Conservation (phyloP, 768 basidiomycete species). For the Vararia minispora region DNA sequence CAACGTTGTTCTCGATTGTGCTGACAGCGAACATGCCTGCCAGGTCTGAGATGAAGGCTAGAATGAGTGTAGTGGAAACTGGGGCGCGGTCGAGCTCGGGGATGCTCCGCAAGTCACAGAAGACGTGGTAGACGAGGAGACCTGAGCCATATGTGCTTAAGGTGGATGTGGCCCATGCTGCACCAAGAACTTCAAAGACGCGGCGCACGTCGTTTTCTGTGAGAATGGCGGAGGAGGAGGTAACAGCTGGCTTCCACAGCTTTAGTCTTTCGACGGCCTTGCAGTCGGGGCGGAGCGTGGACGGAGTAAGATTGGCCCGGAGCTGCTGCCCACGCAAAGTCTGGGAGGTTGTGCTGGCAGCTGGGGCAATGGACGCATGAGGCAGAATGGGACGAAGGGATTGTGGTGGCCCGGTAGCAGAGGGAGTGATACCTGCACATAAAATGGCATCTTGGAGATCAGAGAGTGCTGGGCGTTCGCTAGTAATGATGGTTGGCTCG, state of each 20-base stretch:
- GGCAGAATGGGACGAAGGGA: too few species aligned
- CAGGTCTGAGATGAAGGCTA: slow-evolving; percentile 9
- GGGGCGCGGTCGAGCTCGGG: slow-evolving; percentile 24
- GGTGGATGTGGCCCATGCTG: slow-evolving; percentile 22
- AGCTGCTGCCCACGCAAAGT: too few species aligned
- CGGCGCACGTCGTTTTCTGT: slow-evolving; percentile 15
- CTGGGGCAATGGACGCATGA: background rate
- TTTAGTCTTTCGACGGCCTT: slow-evolving; percentile 5
- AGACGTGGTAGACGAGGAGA: slow-evolving; percentile 27
- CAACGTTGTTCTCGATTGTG: slow-evolving; percentile 27
- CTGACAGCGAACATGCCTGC: slow-evolving; percentile 22
- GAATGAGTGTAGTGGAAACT: slow-evolving; percentile 15
- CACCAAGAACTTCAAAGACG: slow-evolving; percentile 17
- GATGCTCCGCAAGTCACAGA: slow-evolving; percentile 23
- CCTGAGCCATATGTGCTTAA: slow-evolving; percentile 26
- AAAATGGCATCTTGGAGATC: too few species aligned
- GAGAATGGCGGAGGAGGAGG: background rate
- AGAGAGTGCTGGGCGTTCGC: too few species aligned
- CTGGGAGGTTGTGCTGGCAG: too few species aligned
- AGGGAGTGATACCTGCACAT: too few species aligned
- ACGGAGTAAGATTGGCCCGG: background rate
- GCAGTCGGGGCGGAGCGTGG: slow-evolving; percentile 8
- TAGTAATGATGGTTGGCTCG: too few species aligned
- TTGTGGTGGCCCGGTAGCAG: too few species aligned
- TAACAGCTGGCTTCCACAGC: slow-evolving; percentile 1